Conservation (phyloP, 108 stramenopile species). For the Skeletonema costatum region DNA sequence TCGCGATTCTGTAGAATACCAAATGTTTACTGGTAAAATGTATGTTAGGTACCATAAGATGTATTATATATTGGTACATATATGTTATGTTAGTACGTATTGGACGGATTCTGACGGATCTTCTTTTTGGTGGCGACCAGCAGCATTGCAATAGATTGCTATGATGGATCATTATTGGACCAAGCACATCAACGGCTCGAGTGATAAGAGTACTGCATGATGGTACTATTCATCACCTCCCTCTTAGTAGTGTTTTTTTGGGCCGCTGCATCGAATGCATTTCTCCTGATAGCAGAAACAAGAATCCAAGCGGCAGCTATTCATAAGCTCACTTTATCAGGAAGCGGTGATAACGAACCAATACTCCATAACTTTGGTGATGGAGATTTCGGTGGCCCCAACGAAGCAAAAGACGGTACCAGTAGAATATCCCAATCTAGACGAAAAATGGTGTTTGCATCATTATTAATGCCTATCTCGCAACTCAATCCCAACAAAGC, state of each 20-base stretch:
- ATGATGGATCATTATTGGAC: no score
- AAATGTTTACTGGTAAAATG: no score
- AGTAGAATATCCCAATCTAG: neutral
- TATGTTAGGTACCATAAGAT: no score
- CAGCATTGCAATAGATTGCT: no score
- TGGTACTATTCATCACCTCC: neutral
- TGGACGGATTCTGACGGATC: no score
- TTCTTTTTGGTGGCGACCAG: no score
- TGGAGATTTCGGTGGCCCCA: neutral
- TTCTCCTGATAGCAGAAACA: neutral
- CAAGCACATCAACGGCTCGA: no score
- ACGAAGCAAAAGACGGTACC: neutral
- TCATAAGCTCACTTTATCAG: neutral
- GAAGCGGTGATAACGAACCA: neutral
- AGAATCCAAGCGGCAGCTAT: neutral
- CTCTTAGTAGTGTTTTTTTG: neutral
- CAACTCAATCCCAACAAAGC: slow-evolving; percentile 4
- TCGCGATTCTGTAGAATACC: no score
- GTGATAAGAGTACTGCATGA: neutral
- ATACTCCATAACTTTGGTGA: neutral
- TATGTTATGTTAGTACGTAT: no score
- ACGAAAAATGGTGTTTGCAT: neutral
- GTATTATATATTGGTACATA: no score
- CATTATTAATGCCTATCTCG: neutral
- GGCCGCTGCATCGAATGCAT: neutral